These are phyloP conservation scores for Neurospora sp. DNA, from an alignment of 495 filamentous ascomycete genomes.

Conservation along the genomic window DNA sequence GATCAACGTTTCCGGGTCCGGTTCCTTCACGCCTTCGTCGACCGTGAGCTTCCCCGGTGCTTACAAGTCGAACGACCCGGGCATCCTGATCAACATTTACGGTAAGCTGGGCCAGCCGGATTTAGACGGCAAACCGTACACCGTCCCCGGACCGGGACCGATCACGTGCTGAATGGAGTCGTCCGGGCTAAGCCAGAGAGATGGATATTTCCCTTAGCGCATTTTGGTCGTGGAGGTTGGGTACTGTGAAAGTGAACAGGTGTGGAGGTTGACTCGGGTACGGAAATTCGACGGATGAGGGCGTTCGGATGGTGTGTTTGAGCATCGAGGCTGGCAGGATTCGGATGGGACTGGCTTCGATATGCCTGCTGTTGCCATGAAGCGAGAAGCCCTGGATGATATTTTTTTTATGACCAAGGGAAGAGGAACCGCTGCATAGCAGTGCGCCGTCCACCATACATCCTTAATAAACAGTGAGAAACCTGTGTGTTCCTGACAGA, in stretches of 20 bases:
- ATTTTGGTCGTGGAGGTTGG: background rate
- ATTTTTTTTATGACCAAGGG: background rate
- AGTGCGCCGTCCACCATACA: background rate
- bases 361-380: background rate
- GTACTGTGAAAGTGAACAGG: background rate
- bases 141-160: slow-evolving; percentile 33
- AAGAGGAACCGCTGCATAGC: background rate
- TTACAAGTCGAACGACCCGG: slow-evolving; percentile 40
- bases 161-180: slow-evolving; percentile 27
- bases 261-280: background rate
- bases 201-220: background rate
- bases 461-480: background rate
- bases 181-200: background rate
- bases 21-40: slow-evolving; percentile 29
- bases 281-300: background rate
- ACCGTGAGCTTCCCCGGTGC: slow-evolving; percentile 48
- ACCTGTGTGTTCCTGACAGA: background rate
- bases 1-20: slow-evolving; percentile 41
- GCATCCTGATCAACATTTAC: slow-evolving; percentile 47
- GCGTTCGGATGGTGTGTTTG: background rate
- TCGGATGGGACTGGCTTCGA: background rate
- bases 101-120: slow-evolving; percentile 34
- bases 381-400: background rate
- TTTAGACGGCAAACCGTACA: slow-evolving; percentile 35
- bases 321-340: background rate